These are phyloP conservation scores for Fusarium annulatum DNA, from an alignment of 2,329 filamentous ascomycete genomes.

Conservation along the genomic window DNA sequence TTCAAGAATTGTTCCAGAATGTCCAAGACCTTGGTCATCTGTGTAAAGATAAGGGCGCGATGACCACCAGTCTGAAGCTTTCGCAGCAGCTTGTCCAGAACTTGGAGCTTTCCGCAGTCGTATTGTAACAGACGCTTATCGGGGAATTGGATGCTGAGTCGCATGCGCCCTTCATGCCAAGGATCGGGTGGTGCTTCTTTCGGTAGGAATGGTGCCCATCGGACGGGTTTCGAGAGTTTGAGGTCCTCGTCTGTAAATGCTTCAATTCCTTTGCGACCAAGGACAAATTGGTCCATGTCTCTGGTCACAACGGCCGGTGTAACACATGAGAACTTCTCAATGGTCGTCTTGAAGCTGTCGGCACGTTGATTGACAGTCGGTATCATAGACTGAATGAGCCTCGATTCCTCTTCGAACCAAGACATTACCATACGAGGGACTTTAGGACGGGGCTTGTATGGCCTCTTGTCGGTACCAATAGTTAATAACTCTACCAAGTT, in stretches of 20 bases:
- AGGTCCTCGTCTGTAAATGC: slow-evolving; percentile 68
- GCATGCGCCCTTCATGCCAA: slow-evolving; percentile 93
- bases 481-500: slow-evolving; percentile 81
- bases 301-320: slow-evolving; percentile 89
- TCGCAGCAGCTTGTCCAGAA: slow-evolving; percentile 85
- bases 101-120: slow-evolving; percentile 96
- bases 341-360: slow-evolving; percentile 75
- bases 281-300: slow-evolving; percentile 75
- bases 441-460: slow-evolving; percentile 69
- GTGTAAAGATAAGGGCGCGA: slow-evolving; percentile 96
- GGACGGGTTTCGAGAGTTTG: slow-evolving; percentile 66
- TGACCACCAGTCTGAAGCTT: slow-evolving; percentile 90
- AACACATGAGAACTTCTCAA: slow-evolving; percentile 91
- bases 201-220: slow-evolving; percentile 67
- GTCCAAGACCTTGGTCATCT: slow-evolving; percentile 99
- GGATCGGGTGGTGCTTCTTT: slow-evolving; percentile 74
- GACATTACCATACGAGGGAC: slow-evolving; percentile 72
- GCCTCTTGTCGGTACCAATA: slow-evolving; percentile 69
- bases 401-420: slow-evolving; percentile 80
- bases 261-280: slow-evolving; percentile 70
- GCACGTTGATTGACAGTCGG: slow-evolving; percentile 80
- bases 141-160: slow-evolving; percentile 93
- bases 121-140: slow-evolving; percentile 97
- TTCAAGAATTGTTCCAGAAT: slow-evolving; percentile 98
- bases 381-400: slow-evolving; percentile 73